Base-by-base conservation (phyloP, 129 eudicot genomes). In the Gnaphalium uliginosum region DNA sequence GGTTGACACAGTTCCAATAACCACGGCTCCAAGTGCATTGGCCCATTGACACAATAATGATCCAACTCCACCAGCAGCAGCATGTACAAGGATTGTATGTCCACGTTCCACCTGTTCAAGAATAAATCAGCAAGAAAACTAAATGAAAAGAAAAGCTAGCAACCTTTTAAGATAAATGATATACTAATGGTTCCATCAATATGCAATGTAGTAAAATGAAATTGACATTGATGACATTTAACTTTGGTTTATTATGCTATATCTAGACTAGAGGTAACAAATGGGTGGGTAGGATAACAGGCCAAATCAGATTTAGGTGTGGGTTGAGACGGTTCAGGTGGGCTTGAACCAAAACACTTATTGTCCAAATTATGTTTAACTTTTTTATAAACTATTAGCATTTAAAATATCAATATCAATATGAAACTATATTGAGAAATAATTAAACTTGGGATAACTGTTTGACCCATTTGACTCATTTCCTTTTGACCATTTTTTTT, bases 1-100 rank as follows among this genome's bases (percentile, higher is more conserved):
- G 27, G 89, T 91, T 46, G 97, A 89, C 69, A 91, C 97, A 4
- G 97, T 91, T 67, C 97, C 96, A 56, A 91, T 89, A 54, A 91
- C 92, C 26, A 72, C 80, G 25, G 96, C 97, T 53, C 97, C 97
- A 51, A 86, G 86, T 37, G 90, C 78, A 75, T 85, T 91, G 72
- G 90, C 92, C 97, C 96, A 91, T 39, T 91, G 97, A 84, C 97
- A 91, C 72, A 89, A 63, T 23, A 91, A 43, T 11, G 95, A 88
- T 30, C 97, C 97, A 48, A 85, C 90, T 37, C 95, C 97, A 65
- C 97, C 97, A 4, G 97, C 95, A 21, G 97, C 95, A 9, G 97
- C 97, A 69, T 91, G 97, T 68, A 91, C 86, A 71, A 91, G 92
- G 41, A 91, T 82, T 4, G 92, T 89, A 79, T 89, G 92, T 25